Evolutionary conservation across 768 basidiomycete species (phyloP), one percentile per base, ranked within the genome.

Genomic region (Fibroporia radiculosa): DNA sequence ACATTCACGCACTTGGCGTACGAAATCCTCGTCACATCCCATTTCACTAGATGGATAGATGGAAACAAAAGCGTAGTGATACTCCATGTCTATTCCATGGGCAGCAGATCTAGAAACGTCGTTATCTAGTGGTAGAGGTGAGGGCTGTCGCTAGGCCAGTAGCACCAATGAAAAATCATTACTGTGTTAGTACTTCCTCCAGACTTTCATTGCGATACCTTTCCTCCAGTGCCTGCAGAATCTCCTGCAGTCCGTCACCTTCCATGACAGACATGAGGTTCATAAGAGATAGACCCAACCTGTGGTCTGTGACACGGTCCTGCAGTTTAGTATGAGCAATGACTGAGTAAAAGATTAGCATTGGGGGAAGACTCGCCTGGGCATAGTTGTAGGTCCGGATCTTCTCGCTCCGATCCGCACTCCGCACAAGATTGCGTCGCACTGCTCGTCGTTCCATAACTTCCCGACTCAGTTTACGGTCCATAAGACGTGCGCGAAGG

Each of bases 361-460:
- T 16, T 25, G 29, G 14, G 16, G n/a, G 28, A n/a, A n/a, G 48
- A 52, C 66, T 8, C 39, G 76, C 90, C 72, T 93, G 92, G 1
- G 90, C 78, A 61, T 83, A 93, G 56, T 96, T 97, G 64, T 97
- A 98, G 3, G 96, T 98, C 49, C 96, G 70, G 46, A 98, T 86
- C 62, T 97, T 98, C 58, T 97, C 93, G 53, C 89, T 90, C 18
- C 96, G 70, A 58, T 93, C 92, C 1, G 82, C 82, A 0, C 83
- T 80, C 33, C 79, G 77, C 7, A 98, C 82, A 35, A 97, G 80
- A 49, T 68, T 81, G 26, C 78, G 71, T 11, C 92, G 72, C 3
- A 74, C 74, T 0, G 78, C 78, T 16, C 92, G 80, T 5, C 82
- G 77, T 45, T 78, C 75, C 4, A 77, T 77, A 34, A 84, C 75